Evolutionary conservation across 768 basidiomycete species (phyloP).

Genomic region (Candolleomyces efflorescens): DNA sequence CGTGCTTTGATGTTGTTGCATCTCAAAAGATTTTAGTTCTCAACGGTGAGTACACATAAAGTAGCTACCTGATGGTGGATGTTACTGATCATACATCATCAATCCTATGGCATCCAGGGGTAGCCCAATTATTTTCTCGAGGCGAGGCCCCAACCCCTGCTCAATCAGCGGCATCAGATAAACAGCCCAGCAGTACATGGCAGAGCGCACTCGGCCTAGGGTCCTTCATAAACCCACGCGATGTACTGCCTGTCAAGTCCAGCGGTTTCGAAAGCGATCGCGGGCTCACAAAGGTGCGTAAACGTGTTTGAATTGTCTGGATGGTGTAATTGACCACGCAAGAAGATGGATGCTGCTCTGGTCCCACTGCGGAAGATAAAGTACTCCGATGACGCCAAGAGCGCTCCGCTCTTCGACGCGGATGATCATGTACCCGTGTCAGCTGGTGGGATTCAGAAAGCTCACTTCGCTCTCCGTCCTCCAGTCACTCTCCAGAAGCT

Average conservation of each 20-base stretch:
- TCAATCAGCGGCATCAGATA: no score
- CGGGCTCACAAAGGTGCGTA: constrained; percentile 37
- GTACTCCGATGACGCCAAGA: constrained; percentile 50
- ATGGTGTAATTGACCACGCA: constrained; percentile 11
- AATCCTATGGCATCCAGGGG: no score
- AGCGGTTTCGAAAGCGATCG: constrained; percentile 24
- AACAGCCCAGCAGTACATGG: constrained; percentile 48
- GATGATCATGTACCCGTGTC: constrained; percentile 32
- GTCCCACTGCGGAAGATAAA: constrained; percentile 57
- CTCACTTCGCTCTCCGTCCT: constrained; percentile 12
- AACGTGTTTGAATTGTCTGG: constrained; percentile 27
- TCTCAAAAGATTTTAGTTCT: no score
- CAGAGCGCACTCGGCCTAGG: constrained; percentile 41
- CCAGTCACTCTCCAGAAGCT: constrained; percentile 46
- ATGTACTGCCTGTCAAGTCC: constrained; percentile 32
- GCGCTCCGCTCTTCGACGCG: constrained; percentile 28
- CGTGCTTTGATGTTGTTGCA: no score
- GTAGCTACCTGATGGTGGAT: no score
- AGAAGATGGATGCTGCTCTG: constrained; percentile 29
- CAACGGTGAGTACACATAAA: no score
- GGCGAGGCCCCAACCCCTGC: no score
- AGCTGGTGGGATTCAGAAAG: no score
- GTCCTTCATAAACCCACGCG: constrained; percentile 53
- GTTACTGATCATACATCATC: no score
- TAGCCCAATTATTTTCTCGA: no score